Conservation (phyloP, 108 stramenopile species). For the Craspedostauros australis region DNA sequence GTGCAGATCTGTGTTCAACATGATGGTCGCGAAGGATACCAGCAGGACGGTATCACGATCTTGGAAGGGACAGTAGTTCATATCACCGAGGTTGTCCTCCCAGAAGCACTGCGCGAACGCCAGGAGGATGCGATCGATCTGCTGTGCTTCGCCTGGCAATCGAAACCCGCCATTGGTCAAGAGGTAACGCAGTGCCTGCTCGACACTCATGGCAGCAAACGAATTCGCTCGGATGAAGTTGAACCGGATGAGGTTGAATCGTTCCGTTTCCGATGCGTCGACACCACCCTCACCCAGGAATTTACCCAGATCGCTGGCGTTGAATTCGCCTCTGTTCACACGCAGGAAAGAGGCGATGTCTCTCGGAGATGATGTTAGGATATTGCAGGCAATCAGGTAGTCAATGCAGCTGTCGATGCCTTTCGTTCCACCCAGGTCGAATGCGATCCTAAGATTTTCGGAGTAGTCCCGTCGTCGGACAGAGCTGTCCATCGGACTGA, state of each 20-base stretch:
- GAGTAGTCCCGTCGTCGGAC: no score
- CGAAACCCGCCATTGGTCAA: constrained; percentile 90
- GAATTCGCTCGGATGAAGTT: constrained; percentile 78
- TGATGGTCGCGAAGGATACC: constrained; percentile 93
- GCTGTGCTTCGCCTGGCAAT: constrained; percentile 96
- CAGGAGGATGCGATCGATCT: constrained; percentile 85
- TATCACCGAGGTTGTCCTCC: constrained; percentile 91
- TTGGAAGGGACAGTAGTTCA: constrained; percentile 68
- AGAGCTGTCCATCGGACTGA: no score
- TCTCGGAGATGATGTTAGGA: constrained; percentile 85
- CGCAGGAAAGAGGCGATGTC: constrained; percentile 86
- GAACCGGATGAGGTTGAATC: constrained; percentile 87
- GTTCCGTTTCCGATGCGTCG: constrained; percentile 68
- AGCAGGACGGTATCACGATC: constrained; percentile 89
- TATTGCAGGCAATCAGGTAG: constrained; percentile 84
- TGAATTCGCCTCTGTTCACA: constrained; percentile 71
- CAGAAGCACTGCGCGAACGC: constrained; percentile 93
- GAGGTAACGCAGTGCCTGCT: constrained; percentile 84
- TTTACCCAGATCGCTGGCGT: constrained; percentile 80
- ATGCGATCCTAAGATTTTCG: constrained; percentile 43
- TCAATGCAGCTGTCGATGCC: constrained; percentile 89
- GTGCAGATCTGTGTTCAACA: constrained; percentile 97
- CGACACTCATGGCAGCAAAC: constrained; percentile 94
- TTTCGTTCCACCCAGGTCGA: constrained; percentile 75
- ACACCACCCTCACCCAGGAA: constrained; percentile 86